phyloP scores from a whole-genome alignment of 2,329 filamentous ascomycete species.

The Chaetomiaceae sp. region DNA sequence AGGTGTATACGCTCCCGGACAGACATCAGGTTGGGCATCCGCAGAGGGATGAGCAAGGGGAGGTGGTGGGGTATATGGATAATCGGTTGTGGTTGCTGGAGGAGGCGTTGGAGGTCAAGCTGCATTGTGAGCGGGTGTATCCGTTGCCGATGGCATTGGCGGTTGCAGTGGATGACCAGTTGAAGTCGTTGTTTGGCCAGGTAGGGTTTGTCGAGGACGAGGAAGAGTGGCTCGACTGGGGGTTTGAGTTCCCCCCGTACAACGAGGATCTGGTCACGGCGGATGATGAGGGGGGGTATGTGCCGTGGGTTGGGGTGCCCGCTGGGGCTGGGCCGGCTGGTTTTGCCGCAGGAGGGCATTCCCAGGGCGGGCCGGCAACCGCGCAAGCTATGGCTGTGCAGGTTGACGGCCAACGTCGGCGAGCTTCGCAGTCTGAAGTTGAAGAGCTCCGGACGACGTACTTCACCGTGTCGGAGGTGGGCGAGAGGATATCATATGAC shows the following conservation, averaged over 20 bases:
- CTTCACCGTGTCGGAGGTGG: constrained; percentile 11
- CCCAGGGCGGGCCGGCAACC: no score
- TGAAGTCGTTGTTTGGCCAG: background rate
- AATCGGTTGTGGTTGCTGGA: background rate
- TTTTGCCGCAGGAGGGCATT: no score
- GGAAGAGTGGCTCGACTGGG: constrained; percentile 6
- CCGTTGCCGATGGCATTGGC: background rate
- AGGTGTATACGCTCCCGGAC: background rate
- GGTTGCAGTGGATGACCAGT: background rate
- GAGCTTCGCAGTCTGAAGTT: no score
- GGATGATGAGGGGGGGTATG: background rate
- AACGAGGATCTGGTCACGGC: background rate
- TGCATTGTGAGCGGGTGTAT: background rate
- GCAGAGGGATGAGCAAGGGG: background rate
- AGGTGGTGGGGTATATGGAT: background rate
- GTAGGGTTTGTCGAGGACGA: background rate
- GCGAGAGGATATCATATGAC: background rate
- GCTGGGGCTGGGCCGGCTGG: no score
- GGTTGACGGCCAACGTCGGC: background rate
- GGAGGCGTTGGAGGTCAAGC: background rate
- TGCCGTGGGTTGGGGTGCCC: background rate
- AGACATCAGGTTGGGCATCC: background rate
- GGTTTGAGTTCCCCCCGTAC: background rate
- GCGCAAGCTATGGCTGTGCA: background rate
- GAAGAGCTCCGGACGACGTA: background rate